These are phyloP conservation scores for Leccinum rimulosum DNA, from an alignment of 768 basidiomycete species.

Conservation along the genomic window DNA sequence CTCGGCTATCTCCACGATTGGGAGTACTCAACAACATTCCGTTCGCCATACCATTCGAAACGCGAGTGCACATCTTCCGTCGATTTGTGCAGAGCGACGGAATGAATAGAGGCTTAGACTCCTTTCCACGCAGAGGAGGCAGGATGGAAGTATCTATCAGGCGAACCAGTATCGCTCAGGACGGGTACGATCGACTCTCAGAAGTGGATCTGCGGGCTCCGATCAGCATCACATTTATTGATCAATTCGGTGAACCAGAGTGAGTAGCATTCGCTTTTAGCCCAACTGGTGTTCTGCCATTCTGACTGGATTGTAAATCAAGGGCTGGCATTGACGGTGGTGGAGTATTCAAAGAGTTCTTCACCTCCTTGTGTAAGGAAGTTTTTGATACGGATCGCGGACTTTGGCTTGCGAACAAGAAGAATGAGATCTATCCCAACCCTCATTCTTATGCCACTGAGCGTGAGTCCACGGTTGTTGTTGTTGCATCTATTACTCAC, in stretches of 20 bases:
- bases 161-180: constrained; percentile 78
- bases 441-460: constrained; percentile 91
- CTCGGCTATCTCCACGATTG: constrained; percentile 63
- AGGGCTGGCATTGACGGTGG: constrained; percentile 95
- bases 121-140: constrained; percentile 13
- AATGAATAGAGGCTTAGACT: constrained; percentile 17
- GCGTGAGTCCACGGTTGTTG: constrained; percentile 42
- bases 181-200: constrained; percentile 83
- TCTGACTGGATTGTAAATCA: constrained; percentile 2
- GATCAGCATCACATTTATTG: constrained; percentile 88
- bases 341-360: constrained; percentile 96
- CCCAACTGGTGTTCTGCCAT: neutral
- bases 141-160: constrained; percentile 38
- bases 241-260: constrained; percentile 86
- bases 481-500: neutral
- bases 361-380: constrained; percentile 89
- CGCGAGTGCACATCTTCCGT: constrained; percentile 87
- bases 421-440: constrained; percentile 94
- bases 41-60: constrained; percentile 90
- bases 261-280: constrained; percentile 37
- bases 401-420: constrained; percentile 86
- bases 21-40: constrained; percentile 94
- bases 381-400: constrained; percentile 95
- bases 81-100: constrained; percentile 74
- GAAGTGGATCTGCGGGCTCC: constrained; percentile 79